Base-by-base conservation (phyloP, 148 eudicot genomes). In the Rhododendron ovatum region DNA sequence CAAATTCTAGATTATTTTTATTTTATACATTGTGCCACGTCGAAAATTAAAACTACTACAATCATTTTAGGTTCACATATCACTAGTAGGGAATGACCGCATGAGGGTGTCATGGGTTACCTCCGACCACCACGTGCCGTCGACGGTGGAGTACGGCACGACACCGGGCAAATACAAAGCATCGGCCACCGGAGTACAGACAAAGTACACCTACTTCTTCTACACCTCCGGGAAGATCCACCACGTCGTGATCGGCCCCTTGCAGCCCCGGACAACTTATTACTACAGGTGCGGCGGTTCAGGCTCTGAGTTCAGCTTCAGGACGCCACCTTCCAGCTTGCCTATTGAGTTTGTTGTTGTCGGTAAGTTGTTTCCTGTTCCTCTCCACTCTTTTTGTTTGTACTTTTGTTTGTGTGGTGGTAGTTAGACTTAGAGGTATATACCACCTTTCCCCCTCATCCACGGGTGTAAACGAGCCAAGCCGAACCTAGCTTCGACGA, bases 41-140 rank as follows among this genome's bases (percentile, higher is more conserved):
- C 18, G 3, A 28, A 51, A 69, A 28, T 13, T 69, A 69, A 69
- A 28, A 69, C 6, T 11, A 20, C n/a, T 51, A 12, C 18, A 55
- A 14, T 22, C 43, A 35, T 63, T 85, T 43, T 87, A 96, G 99
- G 99, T 96, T 33, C 99, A 94, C 33, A 87, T 96, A 35, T 95
- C 99, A 14, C 86, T 96, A 84, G 96, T 88, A 20, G 98, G 99
- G 78, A 88, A 91, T 71, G 94, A 93, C 83, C 89, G 91, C 87
- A 89, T 95, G 87, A 92, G 94, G 81, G 92, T 96, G 22, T 93
- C 98, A 83, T 96, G 94, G 92, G 90, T 96, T 0, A 95, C 98
- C 35, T 84, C 91, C 26, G 91, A 85, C 65, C 89, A 90, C 82
- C 89, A 91, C 33, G 89, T 89, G 7, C 84, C 91, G 71, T 94